Evolutionary conservation across 2,329 filamentous ascomycete genomes (phyloP).

Genomic region (Xylariaceae sp.): DNA sequence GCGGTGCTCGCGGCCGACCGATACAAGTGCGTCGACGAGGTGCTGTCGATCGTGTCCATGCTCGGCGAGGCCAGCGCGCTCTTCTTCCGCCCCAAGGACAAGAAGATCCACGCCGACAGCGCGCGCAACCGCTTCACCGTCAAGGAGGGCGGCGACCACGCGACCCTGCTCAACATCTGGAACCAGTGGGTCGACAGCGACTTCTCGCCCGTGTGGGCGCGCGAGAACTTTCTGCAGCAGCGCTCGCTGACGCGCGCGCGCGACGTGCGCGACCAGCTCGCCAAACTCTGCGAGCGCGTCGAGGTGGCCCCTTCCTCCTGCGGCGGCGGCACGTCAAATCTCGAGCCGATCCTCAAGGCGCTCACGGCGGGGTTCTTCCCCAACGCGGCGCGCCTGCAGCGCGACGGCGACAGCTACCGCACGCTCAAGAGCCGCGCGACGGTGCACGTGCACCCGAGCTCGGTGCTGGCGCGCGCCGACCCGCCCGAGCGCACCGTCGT

Average conservation of each 20-base stretch:
- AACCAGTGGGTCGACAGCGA: conserved; percentile 93
- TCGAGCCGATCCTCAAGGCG: conserved; percentile 75
- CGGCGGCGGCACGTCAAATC: conserved; percentile 53
- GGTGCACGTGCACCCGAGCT: conserved; percentile 86
- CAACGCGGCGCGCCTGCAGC: conserved; percentile 77
- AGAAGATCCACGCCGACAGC: conserved; percentile 91
- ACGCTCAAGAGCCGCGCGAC: conserved; percentile 86
- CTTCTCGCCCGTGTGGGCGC: conserved; percentile 78
- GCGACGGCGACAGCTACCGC: conserved; percentile 79
- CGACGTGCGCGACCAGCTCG: conserved; percentile 87
- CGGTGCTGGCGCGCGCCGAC: conserved; percentile 68
- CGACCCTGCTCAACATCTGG: conserved; percentile 86
- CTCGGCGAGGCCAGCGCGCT: conserved; percentile 79
- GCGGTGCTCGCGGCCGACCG: conserved; percentile 82
- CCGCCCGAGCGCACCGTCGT: conserved; percentile 75
- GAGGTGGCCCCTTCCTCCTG: conserved; percentile 68
- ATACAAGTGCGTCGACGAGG: conserved; percentile 87
- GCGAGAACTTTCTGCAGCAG: conserved; percentile 91
- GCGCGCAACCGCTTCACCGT: conserved; percentile 83
- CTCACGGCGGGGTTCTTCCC: conserved; percentile 91
- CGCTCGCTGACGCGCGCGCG: conserved; percentile 80
- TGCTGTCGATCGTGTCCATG: conserved; percentile 91
- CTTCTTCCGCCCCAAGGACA: conserved; percentile 94
- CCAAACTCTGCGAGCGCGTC: conserved; percentile 86
- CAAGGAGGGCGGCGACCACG: conserved; percentile 83